phyloP scores from a whole-genome alignment of 1,284 basidiomycete species.

The Kwoniella shivajii region DNA sequence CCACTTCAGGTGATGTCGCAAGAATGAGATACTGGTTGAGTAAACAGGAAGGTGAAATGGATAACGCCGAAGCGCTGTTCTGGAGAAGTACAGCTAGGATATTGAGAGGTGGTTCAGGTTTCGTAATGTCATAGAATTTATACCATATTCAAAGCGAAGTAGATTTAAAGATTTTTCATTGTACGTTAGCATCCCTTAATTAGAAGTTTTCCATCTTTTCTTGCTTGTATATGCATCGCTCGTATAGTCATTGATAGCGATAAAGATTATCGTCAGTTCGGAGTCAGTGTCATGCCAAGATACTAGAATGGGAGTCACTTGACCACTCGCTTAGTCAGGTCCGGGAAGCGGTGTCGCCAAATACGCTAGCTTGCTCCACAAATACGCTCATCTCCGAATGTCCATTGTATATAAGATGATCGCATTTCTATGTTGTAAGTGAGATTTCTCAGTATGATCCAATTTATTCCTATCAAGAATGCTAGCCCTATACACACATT shows the following conservation, averaged over 20 bases:
- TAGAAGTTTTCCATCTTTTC: no score
- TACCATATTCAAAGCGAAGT: not conserved
- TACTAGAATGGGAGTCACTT: no score
- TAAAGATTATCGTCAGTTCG: no score
- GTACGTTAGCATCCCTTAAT: not conserved
- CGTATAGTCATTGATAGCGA: no score
- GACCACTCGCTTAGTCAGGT: no score
- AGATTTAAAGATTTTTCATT: not conserved
- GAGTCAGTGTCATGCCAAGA: no score
- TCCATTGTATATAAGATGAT: no score
- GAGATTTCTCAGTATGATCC: not conserved
- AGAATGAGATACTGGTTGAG: conserved; percentile 37
- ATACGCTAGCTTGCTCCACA: no score
- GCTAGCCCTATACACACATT: not conserved
- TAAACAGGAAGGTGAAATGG: conserved; percentile 45
- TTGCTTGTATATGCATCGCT: no score
- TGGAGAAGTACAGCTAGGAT: conserved; percentile 48
- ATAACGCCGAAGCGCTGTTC: conserved; percentile 45
- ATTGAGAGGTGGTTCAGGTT: conserved; percentile 40
- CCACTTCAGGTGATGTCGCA: conserved; percentile 43
- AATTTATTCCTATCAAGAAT: not conserved
- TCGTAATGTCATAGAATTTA: conserved; percentile 38
- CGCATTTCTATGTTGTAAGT: not conserved
- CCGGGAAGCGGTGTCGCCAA: no score
- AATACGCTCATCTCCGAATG: no score